Conservation (phyloP, 2,329 filamentous ascomycete species). For the Botrytis squamosa region DNA sequence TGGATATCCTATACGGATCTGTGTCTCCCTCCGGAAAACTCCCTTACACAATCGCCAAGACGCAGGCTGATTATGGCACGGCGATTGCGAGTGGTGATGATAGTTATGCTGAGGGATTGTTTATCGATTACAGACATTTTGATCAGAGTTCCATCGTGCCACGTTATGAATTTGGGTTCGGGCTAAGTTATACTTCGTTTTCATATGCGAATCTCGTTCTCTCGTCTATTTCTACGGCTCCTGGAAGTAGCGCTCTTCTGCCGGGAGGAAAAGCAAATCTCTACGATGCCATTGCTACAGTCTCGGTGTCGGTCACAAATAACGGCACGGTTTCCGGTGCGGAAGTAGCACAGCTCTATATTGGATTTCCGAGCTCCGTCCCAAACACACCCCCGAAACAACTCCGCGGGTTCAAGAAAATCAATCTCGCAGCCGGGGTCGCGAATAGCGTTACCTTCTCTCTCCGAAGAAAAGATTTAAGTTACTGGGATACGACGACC, state of each 20-base stretch:
- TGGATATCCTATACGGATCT: constrained; percentile 59
- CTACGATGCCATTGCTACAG: not conserved
- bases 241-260: constrained; percentile 12
- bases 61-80: constrained; percentile 47
- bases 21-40: constrained; percentile 49
- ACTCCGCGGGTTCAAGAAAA: constrained; percentile 63
- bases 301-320: not conserved
- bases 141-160: constrained; percentile 43
- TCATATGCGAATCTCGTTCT: constrained; percentile 31
- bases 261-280: constrained; percentile 7
- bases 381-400: constrained; percentile 51
- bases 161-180: constrained; percentile 46
- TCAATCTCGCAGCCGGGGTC: constrained; percentile 48
- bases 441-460: constrained; percentile 47
- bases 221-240: constrained; percentile 21
- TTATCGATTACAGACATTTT: constrained; percentile 55
- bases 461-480: constrained; percentile 47
- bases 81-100: constrained; percentile 38
- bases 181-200: constrained; percentile 58
- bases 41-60: constrained; percentile 61
- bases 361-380: constrained; percentile 42
- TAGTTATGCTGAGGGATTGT: constrained; percentile 44
- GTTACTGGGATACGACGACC: constrained; percentile 59
- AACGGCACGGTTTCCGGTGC: not conserved
- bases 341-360: constrained; percentile 10